Conservation (phyloP, 108 stramenopile genomes). For the Nitzschia putrida region DNA sequence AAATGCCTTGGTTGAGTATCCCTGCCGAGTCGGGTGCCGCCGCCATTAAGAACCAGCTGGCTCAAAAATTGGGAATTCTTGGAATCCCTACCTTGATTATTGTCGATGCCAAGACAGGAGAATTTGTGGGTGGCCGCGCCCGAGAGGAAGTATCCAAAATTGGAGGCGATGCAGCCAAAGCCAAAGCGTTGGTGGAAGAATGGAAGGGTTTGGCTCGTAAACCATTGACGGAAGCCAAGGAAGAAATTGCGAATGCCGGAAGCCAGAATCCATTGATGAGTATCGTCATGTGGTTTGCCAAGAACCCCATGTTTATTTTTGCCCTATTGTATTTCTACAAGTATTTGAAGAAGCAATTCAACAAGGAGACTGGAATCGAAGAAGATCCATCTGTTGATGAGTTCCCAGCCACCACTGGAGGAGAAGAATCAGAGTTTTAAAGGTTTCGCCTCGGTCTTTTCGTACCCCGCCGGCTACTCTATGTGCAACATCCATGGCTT, state of each 20-base stretch:
- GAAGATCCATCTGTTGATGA: neutral
- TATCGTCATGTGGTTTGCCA: constrained; percentile 52
- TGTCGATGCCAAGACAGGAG: constrained; percentile 68
- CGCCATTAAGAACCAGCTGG: constrained; percentile 54
- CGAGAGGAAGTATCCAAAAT: constrained; percentile 53
- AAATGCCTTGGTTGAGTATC: constrained; percentile 79
- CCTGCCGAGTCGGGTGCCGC: constrained; percentile 37
- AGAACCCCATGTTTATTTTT: constrained; percentile 64
- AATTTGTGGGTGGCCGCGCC: constrained; percentile 52
- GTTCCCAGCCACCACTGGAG: neutral
- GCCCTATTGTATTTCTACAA: constrained; percentile 63
- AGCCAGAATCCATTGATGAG: constrained; percentile 22
- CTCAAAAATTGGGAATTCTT: constrained; percentile 52
- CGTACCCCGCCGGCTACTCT: no score
- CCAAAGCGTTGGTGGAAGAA: constrained; percentile 38
- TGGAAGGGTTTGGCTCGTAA: constrained; percentile 61
- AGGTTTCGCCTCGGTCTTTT: no score
- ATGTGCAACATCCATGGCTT: no score
- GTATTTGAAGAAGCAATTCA: constrained; percentile 16
- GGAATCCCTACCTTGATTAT: constrained; percentile 75
- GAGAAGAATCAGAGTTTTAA: constrained; percentile 11
- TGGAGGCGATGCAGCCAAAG: constrained; percentile 24
- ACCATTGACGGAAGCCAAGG: constrained; percentile 52
- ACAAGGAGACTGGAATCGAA: neutral
- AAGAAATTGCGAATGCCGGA: constrained; percentile 15